These are phyloP conservation scores for Canavalia gladiata DNA, from an alignment of 306 rosid species.

Conservation along the genomic window DNA sequence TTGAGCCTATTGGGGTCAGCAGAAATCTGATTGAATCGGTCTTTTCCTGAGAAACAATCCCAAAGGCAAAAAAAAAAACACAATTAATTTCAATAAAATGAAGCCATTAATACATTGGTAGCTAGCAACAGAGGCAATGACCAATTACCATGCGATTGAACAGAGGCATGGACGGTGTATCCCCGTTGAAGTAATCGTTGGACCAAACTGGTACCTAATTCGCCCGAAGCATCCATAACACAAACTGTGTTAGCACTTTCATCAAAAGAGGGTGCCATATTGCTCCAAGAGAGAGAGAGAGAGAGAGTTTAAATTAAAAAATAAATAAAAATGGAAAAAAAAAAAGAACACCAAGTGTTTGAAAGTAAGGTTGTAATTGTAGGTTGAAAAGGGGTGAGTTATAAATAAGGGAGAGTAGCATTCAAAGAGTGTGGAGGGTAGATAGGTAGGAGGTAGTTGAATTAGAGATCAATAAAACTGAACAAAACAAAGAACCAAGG, in stretches of 20 bases:
- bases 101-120: neutral
- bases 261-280: conserved; percentile 66
- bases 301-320: neutral
- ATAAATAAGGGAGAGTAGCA: conserved; percentile 46
- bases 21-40: conserved; percentile 30
- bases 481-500: no score
- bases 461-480: neutral
- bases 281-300: neutral
- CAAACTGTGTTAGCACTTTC: conserved; percentile 59
- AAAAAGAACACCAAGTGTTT: neutral
- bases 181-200: conserved; percentile 70
- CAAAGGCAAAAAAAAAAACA: neutral
- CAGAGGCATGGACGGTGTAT: conserved; percentile 73
- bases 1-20: conserved; percentile 50
- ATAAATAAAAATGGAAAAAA: neutral
- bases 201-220: conserved; percentile 64
- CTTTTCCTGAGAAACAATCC: neutral
- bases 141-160: conserved; percentile 61
- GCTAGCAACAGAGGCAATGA: neutral
- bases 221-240: conserved; percentile 84
- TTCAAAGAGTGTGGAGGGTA: conserved; percentile 74
- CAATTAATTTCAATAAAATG: neutral
- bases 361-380: neutral
- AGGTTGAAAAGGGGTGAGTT: neutral
- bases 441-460: conserved; percentile 69